phyloP scores from a whole-genome alignment of 2,329 filamentous ascomycete genomes.

The Sphaerostilbella broomeana region DNA sequence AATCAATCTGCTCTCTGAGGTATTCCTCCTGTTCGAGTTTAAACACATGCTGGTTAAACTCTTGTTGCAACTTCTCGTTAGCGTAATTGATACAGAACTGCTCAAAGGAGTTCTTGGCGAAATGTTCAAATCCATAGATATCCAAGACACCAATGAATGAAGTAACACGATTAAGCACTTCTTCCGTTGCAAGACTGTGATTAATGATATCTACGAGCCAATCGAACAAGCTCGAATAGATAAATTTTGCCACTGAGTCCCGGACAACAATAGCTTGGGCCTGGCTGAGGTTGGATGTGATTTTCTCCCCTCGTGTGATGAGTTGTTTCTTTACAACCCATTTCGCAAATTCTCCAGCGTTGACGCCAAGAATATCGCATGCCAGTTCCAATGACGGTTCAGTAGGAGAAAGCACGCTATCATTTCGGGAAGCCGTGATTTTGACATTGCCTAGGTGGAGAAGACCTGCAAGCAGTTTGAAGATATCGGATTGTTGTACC shows the following conservation, averaged over 20 bases:
- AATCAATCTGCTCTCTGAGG: conserved; percentile 90
- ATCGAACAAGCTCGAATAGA: conserved; percentile 97
- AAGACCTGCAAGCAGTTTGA: conserved; percentile 81
- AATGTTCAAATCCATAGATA: conserved; percentile 99
- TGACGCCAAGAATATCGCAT: conserved; percentile 79
- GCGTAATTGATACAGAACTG: conserved; percentile 99
- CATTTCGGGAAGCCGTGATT: conserved; percentile 82
- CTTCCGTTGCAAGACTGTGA: conserved; percentile 77
- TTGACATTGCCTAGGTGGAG: conserved; percentile 95
- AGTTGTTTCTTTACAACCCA: conserved; percentile 99
- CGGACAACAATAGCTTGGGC: conserved; percentile 90
- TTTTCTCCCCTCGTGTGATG: conserved; percentile 93
- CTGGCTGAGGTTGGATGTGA: conserved; percentile 88
- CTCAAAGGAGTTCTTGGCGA: conserved; percentile 98
- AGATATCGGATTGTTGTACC: conserved; percentile 74
- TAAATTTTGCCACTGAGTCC: conserved; percentile 97
- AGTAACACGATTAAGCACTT: conserved; percentile 71
- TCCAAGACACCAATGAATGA: conserved; percentile 97
- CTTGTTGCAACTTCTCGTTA: conserved; percentile 97
- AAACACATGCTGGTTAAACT: conserved; percentile 99
- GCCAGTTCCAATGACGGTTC: conserved; percentile 80
- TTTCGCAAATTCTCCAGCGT: conserved; percentile 80
- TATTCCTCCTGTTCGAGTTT: conserved; percentile 99
- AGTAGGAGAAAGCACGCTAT: conserved; percentile 71
- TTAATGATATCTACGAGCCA: conserved; percentile 99